Percentiles rank a stretch among this genome's conserved stretches.
Evolutionary conservation across 768 basidiomycete genomes (phyloP).

Genomic region (Trametes punicea): DNA sequence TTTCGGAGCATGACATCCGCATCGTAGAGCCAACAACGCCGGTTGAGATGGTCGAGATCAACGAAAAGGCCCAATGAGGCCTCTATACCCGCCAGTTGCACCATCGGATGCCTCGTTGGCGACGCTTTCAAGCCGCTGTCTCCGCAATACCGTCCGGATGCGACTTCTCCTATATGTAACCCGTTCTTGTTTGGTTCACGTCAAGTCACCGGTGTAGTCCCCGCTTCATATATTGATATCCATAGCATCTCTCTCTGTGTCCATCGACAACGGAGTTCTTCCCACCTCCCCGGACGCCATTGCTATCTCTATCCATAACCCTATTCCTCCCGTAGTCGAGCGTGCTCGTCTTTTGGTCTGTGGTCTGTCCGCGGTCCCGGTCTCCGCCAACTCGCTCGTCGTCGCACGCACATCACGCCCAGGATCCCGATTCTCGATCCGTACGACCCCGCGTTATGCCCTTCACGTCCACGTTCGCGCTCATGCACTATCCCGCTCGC

Average conservation of each 20-base stretch:
- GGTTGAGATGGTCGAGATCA: slow-evolving; percentile 19
- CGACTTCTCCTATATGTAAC: slow-evolving; percentile 11
- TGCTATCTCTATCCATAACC: neutral
- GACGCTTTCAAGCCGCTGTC: neutral
- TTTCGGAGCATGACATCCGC: slow-evolving; percentile 16
- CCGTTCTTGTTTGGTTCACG: slow-evolving; percentile 13
- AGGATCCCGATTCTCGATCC: slow-evolving; percentile 10
- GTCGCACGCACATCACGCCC: slow-evolving; percentile 13
- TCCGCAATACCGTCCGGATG: neutral
- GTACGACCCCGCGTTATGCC: slow-evolving; percentile 18
- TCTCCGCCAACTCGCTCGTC: neutral
- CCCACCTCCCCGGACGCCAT: too few relatives aligned
- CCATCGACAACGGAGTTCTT: too few relatives aligned
- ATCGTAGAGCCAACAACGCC: slow-evolving; percentile 7
- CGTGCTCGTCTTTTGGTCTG: too few relatives aligned
- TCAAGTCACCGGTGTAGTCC: slow-evolving; percentile 11
- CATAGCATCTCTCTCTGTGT: slow-evolving; percentile 1
- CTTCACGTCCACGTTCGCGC: slow-evolving; percentile 17
- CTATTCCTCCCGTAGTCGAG: too few relatives aligned
- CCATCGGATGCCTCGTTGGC: neutral
- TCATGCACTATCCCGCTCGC: slow-evolving; percentile 1
- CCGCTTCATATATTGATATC: slow-evolving; percentile 18
- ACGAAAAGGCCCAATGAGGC: slow-evolving; percentile 16
- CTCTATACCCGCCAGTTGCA: slow-evolving; percentile 8
- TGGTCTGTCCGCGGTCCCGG: neutral